Conservation (phyloP, 169 alveolate species). For the Eimeria brunetti region DNA sequence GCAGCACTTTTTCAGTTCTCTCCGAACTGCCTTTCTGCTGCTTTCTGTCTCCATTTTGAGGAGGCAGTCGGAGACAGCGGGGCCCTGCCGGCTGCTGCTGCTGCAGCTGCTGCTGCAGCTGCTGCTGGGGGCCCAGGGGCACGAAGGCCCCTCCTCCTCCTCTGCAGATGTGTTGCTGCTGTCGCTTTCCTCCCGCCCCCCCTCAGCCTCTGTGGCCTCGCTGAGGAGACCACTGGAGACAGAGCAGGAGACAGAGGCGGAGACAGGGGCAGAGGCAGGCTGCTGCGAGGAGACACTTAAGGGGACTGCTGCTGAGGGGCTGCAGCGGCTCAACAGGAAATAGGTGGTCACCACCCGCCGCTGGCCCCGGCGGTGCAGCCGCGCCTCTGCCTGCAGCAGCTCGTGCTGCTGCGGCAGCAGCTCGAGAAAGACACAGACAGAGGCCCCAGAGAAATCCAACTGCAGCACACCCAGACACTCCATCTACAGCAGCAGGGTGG, state of each 20-base stretch:
- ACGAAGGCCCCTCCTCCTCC: background rate
- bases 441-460: conserved; percentile 74
- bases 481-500: background rate
- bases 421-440: conserved; percentile 76
- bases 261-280: background rate
- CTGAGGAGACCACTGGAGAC: background rate
- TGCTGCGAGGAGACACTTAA: background rate
- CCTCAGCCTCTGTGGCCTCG: background rate
- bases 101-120: background rate
- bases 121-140: background rate
- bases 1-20: conserved; percentile 3
- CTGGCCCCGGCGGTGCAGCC: conserved; percentile 81
- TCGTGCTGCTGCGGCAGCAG: conserved; percentile 75
- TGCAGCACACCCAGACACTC: conserved; percentile 8
- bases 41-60: background rate
- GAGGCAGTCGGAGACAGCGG: background rate
- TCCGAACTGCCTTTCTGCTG: background rate
- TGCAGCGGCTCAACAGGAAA: conserved; percentile 48
- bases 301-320: background rate
- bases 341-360: conserved; percentile 65
- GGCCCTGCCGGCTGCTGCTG: background rate
- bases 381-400: conserved; percentile 80
- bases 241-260: background rate
- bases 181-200: background rate
- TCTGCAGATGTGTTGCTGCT: background rate